These are phyloP conservation scores for Rubia occidens DNA, from an alignment of 305 asterid genomes.

Conservation along the genomic window DNA sequence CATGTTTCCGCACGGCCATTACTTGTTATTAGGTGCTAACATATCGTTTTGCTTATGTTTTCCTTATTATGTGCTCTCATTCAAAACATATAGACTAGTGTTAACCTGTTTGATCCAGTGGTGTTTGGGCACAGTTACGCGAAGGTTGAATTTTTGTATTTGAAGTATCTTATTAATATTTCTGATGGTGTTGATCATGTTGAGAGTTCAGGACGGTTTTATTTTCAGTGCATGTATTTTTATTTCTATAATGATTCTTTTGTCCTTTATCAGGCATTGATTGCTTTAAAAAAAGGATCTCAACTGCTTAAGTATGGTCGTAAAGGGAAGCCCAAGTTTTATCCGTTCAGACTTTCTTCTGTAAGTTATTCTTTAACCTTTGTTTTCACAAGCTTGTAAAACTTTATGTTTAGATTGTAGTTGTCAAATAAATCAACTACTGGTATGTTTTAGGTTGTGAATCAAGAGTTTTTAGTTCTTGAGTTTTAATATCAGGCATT, in stretches of 20 bases:
- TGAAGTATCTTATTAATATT: neutral
- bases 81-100: neutral
- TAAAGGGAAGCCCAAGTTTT: conserved; percentile 86
- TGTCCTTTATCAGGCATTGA: conserved; percentile 53
- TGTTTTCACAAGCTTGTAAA: neutral
- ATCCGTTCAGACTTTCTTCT: conserved; percentile 72
- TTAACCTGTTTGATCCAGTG: neutral
- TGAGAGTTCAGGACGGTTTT: neutral
- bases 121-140: neutral
- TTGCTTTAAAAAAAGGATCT: conserved; percentile 87
- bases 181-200: neutral
- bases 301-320: conserved; percentile 93
- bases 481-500: neutral
- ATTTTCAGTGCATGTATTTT: neutral
- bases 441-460: neutral
- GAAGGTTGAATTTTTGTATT: neutral
- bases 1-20: neutral
- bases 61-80: neutral
- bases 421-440: neutral
- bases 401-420: neutral
- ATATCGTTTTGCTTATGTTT: neutral
- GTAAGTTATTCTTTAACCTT: conserved; percentile 35
- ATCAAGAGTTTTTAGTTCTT: neutral
- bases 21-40: neutral
- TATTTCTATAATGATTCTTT: conserved; percentile 14